phyloP scores from a whole-genome alignment of 1,284 basidiomycete genomes.

The Ceratobasidium sp. region DNA sequence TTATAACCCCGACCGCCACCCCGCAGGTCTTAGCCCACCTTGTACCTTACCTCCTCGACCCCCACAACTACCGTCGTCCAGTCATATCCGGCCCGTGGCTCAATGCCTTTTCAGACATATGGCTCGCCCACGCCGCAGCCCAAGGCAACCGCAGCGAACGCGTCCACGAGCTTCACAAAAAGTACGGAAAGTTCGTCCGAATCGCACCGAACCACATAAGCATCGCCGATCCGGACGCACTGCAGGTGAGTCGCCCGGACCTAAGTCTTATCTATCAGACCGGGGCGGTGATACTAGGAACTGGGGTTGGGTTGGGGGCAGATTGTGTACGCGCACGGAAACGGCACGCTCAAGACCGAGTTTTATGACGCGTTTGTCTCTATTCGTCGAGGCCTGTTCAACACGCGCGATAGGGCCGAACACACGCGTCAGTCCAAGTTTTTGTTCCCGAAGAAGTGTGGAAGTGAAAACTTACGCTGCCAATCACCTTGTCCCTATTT shows the following conservation, averaged over 20 bases:
- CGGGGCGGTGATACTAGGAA: too few relatives aligned
- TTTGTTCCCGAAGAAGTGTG: background rate
- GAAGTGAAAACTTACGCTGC: background rate
- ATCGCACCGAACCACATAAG: slow-evolving; percentile 90
- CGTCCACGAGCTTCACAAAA: slow-evolving; percentile 81
- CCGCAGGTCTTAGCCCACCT: slow-evolving; percentile 59
- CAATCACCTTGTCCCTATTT: background rate
- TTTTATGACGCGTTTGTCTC: slow-evolving; percentile 7
- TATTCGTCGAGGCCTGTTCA: slow-evolving; percentile 8
- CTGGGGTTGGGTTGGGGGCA: background rate
- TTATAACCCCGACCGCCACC: too few relatives aligned
- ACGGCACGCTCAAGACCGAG: slow-evolving; percentile 6
- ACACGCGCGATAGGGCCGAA: slow-evolving; percentile 1
- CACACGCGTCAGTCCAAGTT: background rate
- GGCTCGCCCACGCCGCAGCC: slow-evolving; percentile 77
- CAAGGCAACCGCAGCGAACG: slow-evolving; percentile 80
- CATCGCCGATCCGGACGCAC: slow-evolving; percentile 83
- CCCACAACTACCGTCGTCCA: slow-evolving; percentile 66
- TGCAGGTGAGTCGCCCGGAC: slow-evolving; percentile 62
- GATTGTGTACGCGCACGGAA: slow-evolving; percentile 12
- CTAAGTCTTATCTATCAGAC: background rate
- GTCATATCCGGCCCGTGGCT: slow-evolving; percentile 78
- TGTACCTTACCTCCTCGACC: slow-evolving; percentile 71
- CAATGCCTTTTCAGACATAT: slow-evolving; percentile 82
- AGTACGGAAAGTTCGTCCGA: slow-evolving; percentile 83